These are phyloP conservation scores for Phialophora macrospora DNA, from an alignment of 2,329 filamentous ascomycete genomes.

Conservation along the genomic window DNA sequence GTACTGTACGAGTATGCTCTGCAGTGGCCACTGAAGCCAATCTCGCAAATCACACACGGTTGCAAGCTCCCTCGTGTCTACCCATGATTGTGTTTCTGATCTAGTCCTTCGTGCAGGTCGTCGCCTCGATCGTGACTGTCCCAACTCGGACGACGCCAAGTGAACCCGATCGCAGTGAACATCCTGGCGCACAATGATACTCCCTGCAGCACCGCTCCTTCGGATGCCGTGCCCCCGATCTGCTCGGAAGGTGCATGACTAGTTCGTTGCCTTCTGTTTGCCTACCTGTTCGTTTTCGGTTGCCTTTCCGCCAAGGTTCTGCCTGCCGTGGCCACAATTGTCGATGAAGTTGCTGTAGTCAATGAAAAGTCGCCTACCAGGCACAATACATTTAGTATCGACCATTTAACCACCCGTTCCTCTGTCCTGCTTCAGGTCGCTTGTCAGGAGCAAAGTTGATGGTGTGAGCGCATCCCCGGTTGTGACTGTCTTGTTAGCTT, in stretches of 20 bases:
- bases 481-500: slow-evolving; percentile 3
- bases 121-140: background rate
- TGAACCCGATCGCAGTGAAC: background rate
- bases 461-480: background rate
- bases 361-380: background rate
- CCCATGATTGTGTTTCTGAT: background rate
- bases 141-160: background rate
- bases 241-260: slow-evolving; percentile 8
- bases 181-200: background rate
- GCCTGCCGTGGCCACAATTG: background rate
- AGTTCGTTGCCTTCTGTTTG: background rate
- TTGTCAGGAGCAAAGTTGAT: background rate
- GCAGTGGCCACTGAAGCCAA: background rate
- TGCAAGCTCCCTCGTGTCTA: background rate
- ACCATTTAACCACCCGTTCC: background rate
- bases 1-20: background rate
- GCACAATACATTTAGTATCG: background rate
- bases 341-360: background rate
- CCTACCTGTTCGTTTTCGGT: background rate
- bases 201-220: background rate
- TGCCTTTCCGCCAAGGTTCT: background rate
- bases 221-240: background rate
- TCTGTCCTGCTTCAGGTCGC: background rate
- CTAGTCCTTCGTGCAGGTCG: background rate
- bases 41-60: background rate